Evolutionary conservation across 2,329 filamentous ascomycete species (phyloP).

Genomic region (Arachnomyces sp.): DNA sequence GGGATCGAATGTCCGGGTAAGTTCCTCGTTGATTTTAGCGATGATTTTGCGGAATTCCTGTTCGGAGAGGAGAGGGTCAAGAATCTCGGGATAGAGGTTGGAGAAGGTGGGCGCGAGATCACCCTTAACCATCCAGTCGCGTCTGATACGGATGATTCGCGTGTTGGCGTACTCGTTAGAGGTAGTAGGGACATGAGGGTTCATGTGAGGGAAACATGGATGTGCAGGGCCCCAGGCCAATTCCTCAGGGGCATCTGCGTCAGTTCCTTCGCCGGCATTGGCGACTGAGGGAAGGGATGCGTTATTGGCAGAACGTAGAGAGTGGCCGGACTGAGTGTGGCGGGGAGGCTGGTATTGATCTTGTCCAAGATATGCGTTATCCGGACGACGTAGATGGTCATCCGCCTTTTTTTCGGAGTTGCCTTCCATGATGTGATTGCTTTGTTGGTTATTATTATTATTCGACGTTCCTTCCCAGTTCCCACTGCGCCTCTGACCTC

Average conservation of each 20-base stretch:
- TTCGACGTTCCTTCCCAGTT: constrained; percentile 17
- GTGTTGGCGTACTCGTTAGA: constrained; percentile 70
- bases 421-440: constrained; percentile 7
- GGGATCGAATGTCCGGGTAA: constrained; percentile 73
- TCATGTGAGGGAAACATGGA: constrained; percentile 88
- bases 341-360: constrained; percentile 25
- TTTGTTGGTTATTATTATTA: constrained; percentile 6
- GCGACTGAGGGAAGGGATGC: constrained; percentile 21
- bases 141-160: constrained; percentile 80
- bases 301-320: constrained; percentile 31
- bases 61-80: constrained; percentile 79
- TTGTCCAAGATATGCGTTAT: constrained; percentile 22
- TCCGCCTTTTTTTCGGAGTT: constrained; percentile 22
- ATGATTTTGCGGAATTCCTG: constrained; percentile 78
- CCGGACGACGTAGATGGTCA: constrained; percentile 23
- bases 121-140: constrained; percentile 85
- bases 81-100: constrained; percentile 91
- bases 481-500: constrained; percentile 31
- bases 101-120: constrained; percentile 90
- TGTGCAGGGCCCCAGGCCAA: constrained; percentile 89
- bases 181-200: constrained; percentile 75
- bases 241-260: constrained; percentile 56
- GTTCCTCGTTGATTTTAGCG: constrained; percentile 69
- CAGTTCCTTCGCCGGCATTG: constrained; percentile 29
- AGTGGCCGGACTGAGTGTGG: constrained; percentile 34